Evolutionary conservation across 179 eudicot genomes (phyloP).

Genomic region (Drosera spatulata): DNA sequence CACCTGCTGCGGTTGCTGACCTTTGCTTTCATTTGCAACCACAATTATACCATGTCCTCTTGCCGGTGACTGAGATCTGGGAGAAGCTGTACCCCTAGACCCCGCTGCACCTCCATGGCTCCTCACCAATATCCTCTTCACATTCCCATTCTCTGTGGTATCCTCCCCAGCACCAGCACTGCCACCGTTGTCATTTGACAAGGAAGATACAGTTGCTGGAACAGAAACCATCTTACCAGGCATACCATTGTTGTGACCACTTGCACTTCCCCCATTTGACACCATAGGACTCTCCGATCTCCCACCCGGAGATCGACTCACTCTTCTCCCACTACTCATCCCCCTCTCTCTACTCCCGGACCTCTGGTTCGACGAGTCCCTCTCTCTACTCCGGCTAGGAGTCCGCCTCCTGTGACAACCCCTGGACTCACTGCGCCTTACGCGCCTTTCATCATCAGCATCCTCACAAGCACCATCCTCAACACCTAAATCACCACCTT

Average conservation of each 20-base stretch:
- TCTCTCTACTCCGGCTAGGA: constrained; percentile 71
- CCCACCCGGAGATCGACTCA: constrained; percentile 76
- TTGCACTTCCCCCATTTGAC: constrained; percentile 1
- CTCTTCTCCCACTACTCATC: constrained; percentile 47
- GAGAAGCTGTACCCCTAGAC: background rate
- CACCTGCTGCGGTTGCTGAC: background rate
- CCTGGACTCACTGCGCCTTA: constrained; percentile 39
- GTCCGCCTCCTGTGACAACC: constrained; percentile 51
- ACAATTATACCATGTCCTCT: constrained; percentile 2
- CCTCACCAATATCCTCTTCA: constrained; percentile 67
- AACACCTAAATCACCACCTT: constrained; percentile 10
- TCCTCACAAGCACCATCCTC: constrained; percentile 2
- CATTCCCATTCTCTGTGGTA: constrained; percentile 18
- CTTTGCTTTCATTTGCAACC: background rate
- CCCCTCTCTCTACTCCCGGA: constrained; percentile 58
- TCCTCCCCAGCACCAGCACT: background rate
- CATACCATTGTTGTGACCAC: constrained; percentile 13
- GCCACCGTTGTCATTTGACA: constrained; percentile 10
- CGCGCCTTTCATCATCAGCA: constrained; percentile 28
- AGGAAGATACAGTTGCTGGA: constrained; percentile 20
- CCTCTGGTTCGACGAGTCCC: constrained; percentile 21
- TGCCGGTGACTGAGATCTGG: constrained; percentile 1
- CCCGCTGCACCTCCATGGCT: constrained; percentile 15
- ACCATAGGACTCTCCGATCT: constrained; percentile 67
- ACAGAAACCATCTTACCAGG: constrained; percentile 24